phyloP scores from a whole-genome alignment of 2,329 filamentous ascomycete species.

The Hypomyces perniciosus region DNA sequence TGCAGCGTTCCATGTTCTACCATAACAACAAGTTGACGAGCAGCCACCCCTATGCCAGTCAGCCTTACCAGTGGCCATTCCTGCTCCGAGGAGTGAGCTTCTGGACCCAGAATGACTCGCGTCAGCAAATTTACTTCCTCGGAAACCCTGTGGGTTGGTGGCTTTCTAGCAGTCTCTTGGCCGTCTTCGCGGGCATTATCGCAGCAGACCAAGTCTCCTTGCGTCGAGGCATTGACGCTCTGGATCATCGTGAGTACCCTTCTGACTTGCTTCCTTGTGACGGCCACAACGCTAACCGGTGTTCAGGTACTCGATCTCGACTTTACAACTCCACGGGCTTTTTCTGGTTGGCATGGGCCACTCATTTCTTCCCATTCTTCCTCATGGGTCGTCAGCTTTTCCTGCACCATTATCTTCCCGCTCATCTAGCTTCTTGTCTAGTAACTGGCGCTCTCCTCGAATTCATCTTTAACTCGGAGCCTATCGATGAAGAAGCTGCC shows the following conservation, averaged over 20 bases:
- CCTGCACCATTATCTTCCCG: conserved; percentile 94
- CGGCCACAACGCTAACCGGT: background rate
- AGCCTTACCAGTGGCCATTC: conserved; percentile 97
- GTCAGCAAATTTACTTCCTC: conserved; percentile 96
- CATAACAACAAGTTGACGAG: conserved; percentile 98
- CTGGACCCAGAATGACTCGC: conserved; percentile 95
- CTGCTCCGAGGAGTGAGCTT: conserved; percentile 95
- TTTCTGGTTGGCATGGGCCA: conserved; percentile 97
- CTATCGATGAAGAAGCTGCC: conserved; percentile 52
- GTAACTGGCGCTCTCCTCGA: conserved; percentile 89
- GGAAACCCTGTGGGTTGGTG: conserved; percentile 98
- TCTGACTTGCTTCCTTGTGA: background rate
- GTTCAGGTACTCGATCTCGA: conserved; percentile 74
- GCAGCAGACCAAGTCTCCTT: conserved; percentile 90
- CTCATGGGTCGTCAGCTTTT: conserved; percentile 98
- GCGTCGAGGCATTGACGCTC: conserved; percentile 83
- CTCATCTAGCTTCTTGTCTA: conserved; percentile 83
- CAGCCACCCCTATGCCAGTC: conserved; percentile 91
- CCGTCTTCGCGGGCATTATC: conserved; percentile 88
- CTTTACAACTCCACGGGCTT: conserved; percentile 98
- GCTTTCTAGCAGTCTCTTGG: conserved; percentile 85
- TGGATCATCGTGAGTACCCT: conserved; percentile 76
- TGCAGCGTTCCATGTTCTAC: conserved; percentile 98
- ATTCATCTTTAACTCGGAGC: conserved; percentile 91
- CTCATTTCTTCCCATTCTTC: conserved; percentile 95